Evolutionary conservation across 306 rosid species (phyloP), one percentile per base, ranked within the genome.

Genomic region (Cucurbita pepo): DNA sequence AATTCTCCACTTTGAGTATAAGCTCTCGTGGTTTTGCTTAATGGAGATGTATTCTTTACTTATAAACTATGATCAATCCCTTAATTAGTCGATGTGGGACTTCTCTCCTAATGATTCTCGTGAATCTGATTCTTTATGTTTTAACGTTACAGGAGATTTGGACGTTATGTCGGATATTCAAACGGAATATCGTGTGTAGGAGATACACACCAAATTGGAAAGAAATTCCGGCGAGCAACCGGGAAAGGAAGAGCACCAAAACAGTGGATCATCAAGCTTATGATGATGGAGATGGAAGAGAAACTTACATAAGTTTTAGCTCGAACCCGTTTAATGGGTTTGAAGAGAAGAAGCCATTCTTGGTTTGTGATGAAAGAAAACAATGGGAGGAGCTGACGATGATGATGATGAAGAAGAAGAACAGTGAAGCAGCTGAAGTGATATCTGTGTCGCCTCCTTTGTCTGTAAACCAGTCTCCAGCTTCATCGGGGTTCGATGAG

Each of bases 141-240:
- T 56, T 0, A 4, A 3, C 3, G 18, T n/a, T 10, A 14, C 96
- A 94, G 98, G 98, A 94, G 81, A 86, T 94, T 45, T 94, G 98
- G 98, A 94, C 98, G 9, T 69, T 94, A 4, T 94, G 98, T 79
- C 71, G 95, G 79, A 90, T 94, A 74, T 87, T 94, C 84, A 86
- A 87, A 73, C 77, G 98, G 72, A 86, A 76, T 25, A 67, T 81
- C 11, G 64, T 89, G 19, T 82, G 83, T 18, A 86, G 71, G 69
- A 90, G 83, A 84, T 83, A 74, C 45, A 63, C 73, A 36, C 61
- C 82, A 8, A 95, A 89, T 14, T 71, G 90, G 85, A 89, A 75
- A 81, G 83, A 77, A 21, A 7, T 78, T 72, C 53, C 65, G 14
- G 25, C 36, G 7, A 10, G 81, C 2, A 90, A 90, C 72, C 73